Percentiles rank a stretch among this genome's conserved stretches.
phyloP scores from a whole-genome alignment of 1,284 basidiomycete species.

The Cerrena zonata region DNA sequence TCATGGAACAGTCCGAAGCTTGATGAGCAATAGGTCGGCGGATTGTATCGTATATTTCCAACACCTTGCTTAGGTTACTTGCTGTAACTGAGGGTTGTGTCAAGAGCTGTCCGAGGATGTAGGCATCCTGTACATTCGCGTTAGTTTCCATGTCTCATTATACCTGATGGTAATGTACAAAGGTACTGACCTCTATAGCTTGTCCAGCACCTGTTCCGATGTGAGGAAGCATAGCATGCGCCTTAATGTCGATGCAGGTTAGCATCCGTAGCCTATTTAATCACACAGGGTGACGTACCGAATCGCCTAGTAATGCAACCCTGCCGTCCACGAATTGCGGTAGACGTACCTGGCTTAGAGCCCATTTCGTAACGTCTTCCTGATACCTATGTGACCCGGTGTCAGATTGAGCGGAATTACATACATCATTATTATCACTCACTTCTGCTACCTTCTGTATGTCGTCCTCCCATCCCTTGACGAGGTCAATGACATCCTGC shows the following conservation, averaged over 20 bases:
- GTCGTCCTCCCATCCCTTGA: background rate
- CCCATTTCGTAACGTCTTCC: conserved; percentile 27
- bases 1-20: background rate
- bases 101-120: background rate
- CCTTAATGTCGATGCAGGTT: conserved; percentile 32
- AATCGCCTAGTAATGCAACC: conserved; percentile 41
- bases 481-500: background rate
- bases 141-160: too few relatives aligned
- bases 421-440: too few relatives aligned
- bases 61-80: background rate
- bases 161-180: too few relatives aligned
- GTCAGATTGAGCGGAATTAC: too few relatives aligned
- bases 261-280: background rate
- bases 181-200: conserved; percentile 50
- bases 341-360: conserved; percentile 36
- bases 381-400: too few relatives aligned
- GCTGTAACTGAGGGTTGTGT: background rate
- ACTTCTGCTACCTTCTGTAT: background rate
- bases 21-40: background rate
- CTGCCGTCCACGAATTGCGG: conserved; percentile 32
- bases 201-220: conserved; percentile 51
- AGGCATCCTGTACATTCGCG: conserved; percentile 2
- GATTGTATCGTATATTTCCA: background rate
- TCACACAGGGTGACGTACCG: conserved; percentile 24
- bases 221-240: conserved; percentile 47